These are phyloP conservation scores for Euclidium syriacum DNA, from an alignment of 345 rosid genomes.

Conservation along the genomic window DNA sequence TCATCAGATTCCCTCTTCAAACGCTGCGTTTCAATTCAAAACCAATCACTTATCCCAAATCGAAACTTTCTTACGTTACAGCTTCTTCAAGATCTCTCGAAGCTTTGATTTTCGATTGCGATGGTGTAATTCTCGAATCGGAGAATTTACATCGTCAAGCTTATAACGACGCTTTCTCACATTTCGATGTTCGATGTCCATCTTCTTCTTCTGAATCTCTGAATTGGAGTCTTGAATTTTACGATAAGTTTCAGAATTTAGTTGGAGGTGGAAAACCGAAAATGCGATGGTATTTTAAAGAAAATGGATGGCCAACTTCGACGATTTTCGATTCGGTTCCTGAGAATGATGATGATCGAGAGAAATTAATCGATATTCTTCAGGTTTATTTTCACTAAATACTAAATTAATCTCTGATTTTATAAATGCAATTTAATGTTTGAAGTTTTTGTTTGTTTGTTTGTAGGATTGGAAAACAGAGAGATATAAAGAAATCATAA, in stretches of 20 bases:
- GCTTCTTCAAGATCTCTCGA: conserved; percentile 52
- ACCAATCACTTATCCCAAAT: background rate
- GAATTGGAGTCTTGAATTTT: conserved; percentile 66
- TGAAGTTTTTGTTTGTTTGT: background rate
- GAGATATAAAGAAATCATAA: conserved; percentile 86
- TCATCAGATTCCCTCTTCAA: conserved; percentile 2
- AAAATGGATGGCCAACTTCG: conserved; percentile 92
- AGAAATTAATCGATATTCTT: conserved; percentile 68
- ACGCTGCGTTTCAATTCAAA: conserved; percentile 25
- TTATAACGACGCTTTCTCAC: conserved; percentile 84
- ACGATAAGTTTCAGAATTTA: conserved; percentile 76
- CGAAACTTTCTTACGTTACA: conserved; percentile 10
- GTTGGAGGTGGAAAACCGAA: conserved; percentile 97
- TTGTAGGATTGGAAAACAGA: conserved; percentile 95
- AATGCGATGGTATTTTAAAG: conserved; percentile 97
- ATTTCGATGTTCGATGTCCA: conserved; percentile 70
- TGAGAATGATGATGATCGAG: conserved; percentile 57
- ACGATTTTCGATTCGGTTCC: conserved; percentile 53
- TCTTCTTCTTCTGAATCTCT: conserved; percentile 48
- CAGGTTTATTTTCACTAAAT: conserved; percentile 60
- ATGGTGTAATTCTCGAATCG: conserved; percentile 88
- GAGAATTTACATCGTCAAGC: conserved; percentile 94
- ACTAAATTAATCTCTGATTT: background rate
- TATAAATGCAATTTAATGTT: background rate
- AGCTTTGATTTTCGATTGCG: conserved; percentile 91